Percentiles rank a stretch among this genome's conserved stretches.
These are phyloP conservation scores for Phytophthora sp. DNA, from an alignment of 352 stramenopile genomes.

Conservation along the genomic window DNA sequence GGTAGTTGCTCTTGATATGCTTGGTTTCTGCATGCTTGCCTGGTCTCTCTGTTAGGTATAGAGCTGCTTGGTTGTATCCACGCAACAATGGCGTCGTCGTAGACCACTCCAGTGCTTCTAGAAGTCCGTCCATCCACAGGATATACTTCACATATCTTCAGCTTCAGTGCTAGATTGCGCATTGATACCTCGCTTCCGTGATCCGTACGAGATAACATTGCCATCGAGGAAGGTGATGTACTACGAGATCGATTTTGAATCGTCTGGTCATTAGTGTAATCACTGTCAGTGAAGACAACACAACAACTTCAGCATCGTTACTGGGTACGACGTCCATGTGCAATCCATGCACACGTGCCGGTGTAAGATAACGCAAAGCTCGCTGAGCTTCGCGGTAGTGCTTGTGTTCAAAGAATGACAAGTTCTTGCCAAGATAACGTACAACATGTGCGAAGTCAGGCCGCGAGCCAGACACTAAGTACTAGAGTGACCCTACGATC, in stretches of 20 bases:
- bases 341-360: conserved; percentile 6
- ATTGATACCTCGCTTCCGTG: conserved; percentile 37
- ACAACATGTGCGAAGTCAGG: conserved; percentile 25
- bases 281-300: conserved; percentile 21
- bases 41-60: conserved; percentile 4
- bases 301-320: background rate
- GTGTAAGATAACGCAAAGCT: conserved; percentile 2
- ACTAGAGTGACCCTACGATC: conserved; percentile 4
- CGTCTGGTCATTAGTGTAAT: conserved; percentile 36
- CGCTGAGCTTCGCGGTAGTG: conserved; percentile 7
- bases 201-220: conserved; percentile 32
- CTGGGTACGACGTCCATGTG: conserved; percentile 5
- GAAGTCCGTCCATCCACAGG: conserved; percentile 21
- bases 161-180: conserved; percentile 35
- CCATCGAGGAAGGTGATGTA: conserved; percentile 34
- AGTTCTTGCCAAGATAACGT: conserved; percentile 6
- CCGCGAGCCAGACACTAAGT: conserved; percentile 17
- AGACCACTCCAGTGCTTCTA: background rate
- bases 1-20: conserved; percentile 33
- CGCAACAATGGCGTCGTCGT: conserved; percentile 1
- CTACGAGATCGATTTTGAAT: conserved; percentile 29
- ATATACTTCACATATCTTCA: conserved; percentile 32
- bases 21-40: conserved; percentile 11
- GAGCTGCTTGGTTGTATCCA: conserved; percentile 5
- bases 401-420: conserved; percentile 4